Conservation (phyloP, 139 green algal species). For the Chlamydomonas sphaeroides region DNA sequence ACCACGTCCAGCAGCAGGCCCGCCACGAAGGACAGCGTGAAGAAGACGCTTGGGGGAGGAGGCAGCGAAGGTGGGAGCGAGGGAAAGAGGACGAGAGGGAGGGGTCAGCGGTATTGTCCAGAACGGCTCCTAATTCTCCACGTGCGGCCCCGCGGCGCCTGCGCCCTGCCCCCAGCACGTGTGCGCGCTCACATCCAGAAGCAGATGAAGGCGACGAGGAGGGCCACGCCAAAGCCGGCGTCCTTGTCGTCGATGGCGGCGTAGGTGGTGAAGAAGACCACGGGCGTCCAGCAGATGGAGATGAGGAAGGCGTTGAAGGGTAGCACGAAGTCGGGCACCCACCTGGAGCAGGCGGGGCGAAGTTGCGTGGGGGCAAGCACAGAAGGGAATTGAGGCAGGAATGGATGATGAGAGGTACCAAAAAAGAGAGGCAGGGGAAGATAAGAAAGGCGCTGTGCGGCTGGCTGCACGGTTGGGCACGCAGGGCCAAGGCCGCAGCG, state of each 20-base stretch:
- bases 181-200: slow-evolving; percentile 5
- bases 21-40: slow-evolving; percentile 13
- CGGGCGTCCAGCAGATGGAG: slow-evolving; percentile 4
- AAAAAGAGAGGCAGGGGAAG: too few species aligned
- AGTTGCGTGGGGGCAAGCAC: too few species aligned
- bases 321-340: slow-evolving; percentile 37
- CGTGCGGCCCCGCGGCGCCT: too few species aligned
- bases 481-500: too few species aligned
- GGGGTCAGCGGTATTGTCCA: background rate
- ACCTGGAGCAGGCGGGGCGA: slow-evolving; percentile 11
- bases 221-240: background rate
- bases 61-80: background rate
- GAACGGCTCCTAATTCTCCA: too few species aligned
- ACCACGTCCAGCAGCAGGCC: slow-evolving; percentile 41
- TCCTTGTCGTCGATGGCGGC: background rate
- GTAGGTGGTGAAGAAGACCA: slow-evolving; percentile 20
- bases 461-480: too few species aligned
- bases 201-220: background rate
- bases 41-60: slow-evolving; percentile 10
- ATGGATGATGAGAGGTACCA: too few species aligned
- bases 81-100: background rate
- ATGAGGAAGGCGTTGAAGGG: slow-evolving; percentile 6
- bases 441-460: too few species aligned
- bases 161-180: too few species aligned
- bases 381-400: too few species aligned